Evolutionary conservation across 176 grass and related monocot species (phyloP).

Genomic region (Aegilops umbellulata): DNA sequence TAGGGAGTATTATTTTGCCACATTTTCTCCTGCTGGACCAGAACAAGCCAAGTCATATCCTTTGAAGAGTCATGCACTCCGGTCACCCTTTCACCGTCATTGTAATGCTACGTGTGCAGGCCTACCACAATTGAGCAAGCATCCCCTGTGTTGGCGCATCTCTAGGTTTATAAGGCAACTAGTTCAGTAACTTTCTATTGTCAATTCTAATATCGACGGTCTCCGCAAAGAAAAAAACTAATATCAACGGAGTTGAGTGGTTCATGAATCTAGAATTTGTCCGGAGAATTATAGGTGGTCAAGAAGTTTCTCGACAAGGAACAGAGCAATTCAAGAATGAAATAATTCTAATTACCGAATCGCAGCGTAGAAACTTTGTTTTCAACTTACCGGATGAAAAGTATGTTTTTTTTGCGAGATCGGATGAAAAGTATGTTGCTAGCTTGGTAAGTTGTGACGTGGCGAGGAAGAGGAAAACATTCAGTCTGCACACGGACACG

Average conservation of each 20-base stretch:
- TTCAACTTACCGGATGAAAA: neutral
- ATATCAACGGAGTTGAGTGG: neutral
- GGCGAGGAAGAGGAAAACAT: neutral
- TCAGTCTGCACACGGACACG: too few relatives aligned
- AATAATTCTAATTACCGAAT: neutral
- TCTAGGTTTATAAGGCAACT: neutral
- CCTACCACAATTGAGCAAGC: neutral
- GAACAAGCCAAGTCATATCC: neutral
- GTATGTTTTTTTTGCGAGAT: too few relatives aligned
- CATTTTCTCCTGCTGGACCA: neutral
- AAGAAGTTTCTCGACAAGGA: neutral
- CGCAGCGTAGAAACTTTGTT: neutral
- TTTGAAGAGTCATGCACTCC: neutral
- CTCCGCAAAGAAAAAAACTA: neutral
- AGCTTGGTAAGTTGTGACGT: neutral
- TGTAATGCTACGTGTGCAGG: neutral
- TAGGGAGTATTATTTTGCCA: neutral
- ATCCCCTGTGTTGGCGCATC: neutral
- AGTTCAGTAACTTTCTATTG: neutral
- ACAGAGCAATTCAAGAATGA: neutral
- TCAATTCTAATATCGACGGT: too few relatives aligned
- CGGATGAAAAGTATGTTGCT: neutral
- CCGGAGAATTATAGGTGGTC: neutral
- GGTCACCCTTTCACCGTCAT: neutral
- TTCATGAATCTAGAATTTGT: neutral